Evolutionary conservation across 805 yeast species (phyloP).

Genomic region (Barnettozyma vustinii): DNA sequence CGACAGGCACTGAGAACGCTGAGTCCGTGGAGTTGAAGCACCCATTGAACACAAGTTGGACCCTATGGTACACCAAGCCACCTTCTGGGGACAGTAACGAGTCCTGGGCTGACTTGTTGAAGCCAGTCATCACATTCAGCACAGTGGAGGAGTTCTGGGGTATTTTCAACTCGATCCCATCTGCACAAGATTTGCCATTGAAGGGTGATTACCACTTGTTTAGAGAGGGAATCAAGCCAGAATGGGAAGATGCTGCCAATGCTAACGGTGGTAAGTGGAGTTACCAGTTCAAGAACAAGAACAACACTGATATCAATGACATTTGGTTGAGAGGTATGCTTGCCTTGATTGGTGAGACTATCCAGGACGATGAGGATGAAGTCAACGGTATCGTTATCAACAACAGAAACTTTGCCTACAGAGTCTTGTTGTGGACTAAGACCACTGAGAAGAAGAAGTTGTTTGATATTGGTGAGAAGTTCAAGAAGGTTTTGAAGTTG

Average conservation of each 20-base stretch:
- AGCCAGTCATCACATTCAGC: conserved; percentile 85
- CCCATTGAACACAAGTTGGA: conserved; percentile 88
- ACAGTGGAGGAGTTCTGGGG: conserved; percentile 99
- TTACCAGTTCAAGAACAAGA: conserved; percentile 62
- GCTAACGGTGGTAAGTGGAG: conserved; percentile 94
- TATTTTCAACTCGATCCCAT: conserved; percentile 87
- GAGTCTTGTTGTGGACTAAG: conserved; percentile 92
- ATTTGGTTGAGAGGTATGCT: conserved; percentile 88
- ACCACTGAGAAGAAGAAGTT: conserved; percentile 61
- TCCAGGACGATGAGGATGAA: conserved; percentile 72
- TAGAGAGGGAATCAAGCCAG: conserved; percentile 91
- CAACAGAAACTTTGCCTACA: conserved; percentile 74
- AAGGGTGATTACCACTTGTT: conserved; percentile 94
- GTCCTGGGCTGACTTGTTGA: conserved; percentile 88
- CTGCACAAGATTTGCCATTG: conserved; percentile 83
- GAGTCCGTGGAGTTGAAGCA: conserved; percentile 41
- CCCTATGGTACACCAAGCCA: conserved; percentile 97
- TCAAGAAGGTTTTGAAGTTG: conserved; percentile 79
- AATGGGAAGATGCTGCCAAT: conserved; percentile 94
- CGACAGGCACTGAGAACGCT: conserved; percentile 26
- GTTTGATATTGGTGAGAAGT: conserved; percentile 74
- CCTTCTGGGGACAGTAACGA: conserved; percentile 58
- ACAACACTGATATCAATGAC: conserved; percentile 65
- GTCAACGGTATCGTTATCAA: conserved; percentile 93
- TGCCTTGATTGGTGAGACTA: conserved; percentile 91